Percentiles rank a stretch among this genome's conserved stretches.
phyloP scores from a whole-genome alignment of 2,329 filamentous ascomycete genomes.

The Aspergillus versicolor region DNA sequence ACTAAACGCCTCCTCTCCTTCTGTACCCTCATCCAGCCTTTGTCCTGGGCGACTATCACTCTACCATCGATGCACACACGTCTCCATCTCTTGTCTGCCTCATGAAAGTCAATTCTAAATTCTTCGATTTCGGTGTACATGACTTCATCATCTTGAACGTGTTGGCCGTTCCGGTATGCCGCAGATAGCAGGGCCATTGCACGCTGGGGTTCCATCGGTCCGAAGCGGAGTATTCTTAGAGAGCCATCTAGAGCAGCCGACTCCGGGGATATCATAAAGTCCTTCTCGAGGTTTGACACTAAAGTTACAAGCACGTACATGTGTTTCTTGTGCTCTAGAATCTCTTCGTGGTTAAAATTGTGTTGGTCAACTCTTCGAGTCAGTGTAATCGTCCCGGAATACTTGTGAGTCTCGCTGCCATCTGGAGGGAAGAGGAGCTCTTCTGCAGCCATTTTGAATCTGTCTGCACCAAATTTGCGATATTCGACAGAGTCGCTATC shows the following conservation, averaged over 20 bases:
- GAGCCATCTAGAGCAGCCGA: constrained; percentile 69
- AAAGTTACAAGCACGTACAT: constrained; percentile 75
- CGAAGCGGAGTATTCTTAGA: constrained; percentile 74
- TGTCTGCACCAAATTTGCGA: constrained; percentile 70
- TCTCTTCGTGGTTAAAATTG: constrained; percentile 25
- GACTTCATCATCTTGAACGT: constrained; percentile 58
- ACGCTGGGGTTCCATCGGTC: constrained; percentile 60
- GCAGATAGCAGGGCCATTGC: constrained; percentile 75
- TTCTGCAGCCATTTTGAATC: constrained; percentile 82
- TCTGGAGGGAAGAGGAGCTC: constrained; percentile 65
- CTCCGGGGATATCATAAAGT: constrained; percentile 76
- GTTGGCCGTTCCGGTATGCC: constrained; percentile 58
- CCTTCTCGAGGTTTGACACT: constrained; percentile 77
- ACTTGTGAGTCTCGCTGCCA: constrained; percentile 55
- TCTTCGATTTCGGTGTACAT: constrained; percentile 70
- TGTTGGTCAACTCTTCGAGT: constrained; percentile 26
- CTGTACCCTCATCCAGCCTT: constrained; percentile 68
- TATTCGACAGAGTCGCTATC: constrained; percentile 85
- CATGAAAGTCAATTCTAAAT: constrained; percentile 64
- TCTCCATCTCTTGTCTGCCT: constrained; percentile 67
- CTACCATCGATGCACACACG: constrained; percentile 90
- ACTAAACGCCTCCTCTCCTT: constrained; percentile 26
- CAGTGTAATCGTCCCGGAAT: constrained; percentile 54
- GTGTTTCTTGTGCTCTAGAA: constrained; percentile 53
- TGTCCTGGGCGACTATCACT: constrained; percentile 70